phyloP scores from a whole-genome alignment of 2,329 filamentous ascomycete genomes.

The Trichophaea hybrida region DNA sequence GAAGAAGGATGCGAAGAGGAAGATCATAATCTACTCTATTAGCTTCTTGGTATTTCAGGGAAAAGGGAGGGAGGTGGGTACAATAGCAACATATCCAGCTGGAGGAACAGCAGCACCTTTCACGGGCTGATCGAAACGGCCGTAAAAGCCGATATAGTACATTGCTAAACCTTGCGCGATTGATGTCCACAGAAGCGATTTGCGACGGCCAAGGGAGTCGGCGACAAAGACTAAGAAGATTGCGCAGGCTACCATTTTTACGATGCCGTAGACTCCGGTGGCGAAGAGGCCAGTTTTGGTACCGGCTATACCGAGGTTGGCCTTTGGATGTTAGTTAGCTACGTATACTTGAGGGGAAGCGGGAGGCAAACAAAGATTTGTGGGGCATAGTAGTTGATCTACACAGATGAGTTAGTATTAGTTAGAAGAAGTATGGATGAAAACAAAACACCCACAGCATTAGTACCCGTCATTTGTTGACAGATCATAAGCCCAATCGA shows the following conservation, averaged over 20 bases:
- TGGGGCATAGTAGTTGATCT: constrained; percentile 54
- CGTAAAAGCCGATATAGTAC: constrained; percentile 59
- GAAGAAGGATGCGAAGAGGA: constrained; percentile 56
- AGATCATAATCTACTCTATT: constrained; percentile 43
- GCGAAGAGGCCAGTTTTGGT: constrained; percentile 51
- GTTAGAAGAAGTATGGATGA: constrained; percentile 31
- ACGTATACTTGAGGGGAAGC: too few relatives aligned
- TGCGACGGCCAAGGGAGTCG: constrained; percentile 52
- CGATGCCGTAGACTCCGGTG: constrained; percentile 58
- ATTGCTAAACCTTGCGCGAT: constrained; percentile 48
- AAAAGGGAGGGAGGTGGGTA: neutral
- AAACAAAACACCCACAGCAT: constrained; percentile 1
- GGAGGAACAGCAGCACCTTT: constrained; percentile 42
- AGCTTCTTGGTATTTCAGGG: neutral
- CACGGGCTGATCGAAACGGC: constrained; percentile 46
- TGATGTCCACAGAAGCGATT: constrained; percentile 48
- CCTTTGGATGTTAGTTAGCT: constrained; percentile 2
- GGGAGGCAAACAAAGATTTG: constrained; percentile 43
- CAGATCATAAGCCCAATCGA: constrained; percentile 51
- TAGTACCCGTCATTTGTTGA: constrained; percentile 54
- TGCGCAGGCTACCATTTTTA: constrained; percentile 51
- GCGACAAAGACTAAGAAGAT: constrained; percentile 52
- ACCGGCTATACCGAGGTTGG: constrained; percentile 31
- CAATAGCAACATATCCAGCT: constrained; percentile 53
- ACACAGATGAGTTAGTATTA: constrained; percentile 37